These are phyloP conservation scores for Salvia hispanica DNA, from an alignment of 257 asterid species.

Conservation along the genomic window DNA sequence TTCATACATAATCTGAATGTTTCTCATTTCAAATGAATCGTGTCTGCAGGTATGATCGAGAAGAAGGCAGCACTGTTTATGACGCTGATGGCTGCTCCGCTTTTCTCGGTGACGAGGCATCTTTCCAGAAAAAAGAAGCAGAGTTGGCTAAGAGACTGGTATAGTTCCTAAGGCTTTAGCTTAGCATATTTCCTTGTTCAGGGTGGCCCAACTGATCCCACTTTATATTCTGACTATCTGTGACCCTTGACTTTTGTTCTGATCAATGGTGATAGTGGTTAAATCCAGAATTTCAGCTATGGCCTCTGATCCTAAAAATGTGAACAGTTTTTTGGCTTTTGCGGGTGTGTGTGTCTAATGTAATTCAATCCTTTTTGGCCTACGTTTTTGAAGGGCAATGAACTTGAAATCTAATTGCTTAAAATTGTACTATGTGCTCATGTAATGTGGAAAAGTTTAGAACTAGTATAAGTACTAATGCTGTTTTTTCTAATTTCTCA, in stretches of 20 bases:
- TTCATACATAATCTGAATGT: background rate
- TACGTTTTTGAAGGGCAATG: no score
- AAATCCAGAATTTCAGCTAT: background rate
- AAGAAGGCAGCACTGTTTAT: slow-evolving; percentile 81
- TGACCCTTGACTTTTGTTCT: background rate
- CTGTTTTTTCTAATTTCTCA: background rate
- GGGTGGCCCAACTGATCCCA: background rate
- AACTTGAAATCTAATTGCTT: no score
- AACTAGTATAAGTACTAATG: background rate
- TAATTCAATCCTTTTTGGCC: background rate
- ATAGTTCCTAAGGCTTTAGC: slow-evolving; percentile 27
- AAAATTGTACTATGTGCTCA: no score
- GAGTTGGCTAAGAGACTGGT: slow-evolving; percentile 89
- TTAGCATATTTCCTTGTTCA: background rate
- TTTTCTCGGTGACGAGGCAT: slow-evolving; percentile 88
- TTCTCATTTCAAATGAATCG: slow-evolving; percentile 22
- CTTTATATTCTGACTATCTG: no score
- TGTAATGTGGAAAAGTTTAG: slow-evolving; percentile 1
- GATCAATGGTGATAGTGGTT: slow-evolving; percentile 10
- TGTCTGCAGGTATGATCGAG: slow-evolving; percentile 80
- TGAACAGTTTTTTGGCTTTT: background rate
- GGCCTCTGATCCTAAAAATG: background rate
- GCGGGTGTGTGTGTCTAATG: background rate
- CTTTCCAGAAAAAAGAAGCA: slow-evolving; percentile 87
- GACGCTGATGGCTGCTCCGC: slow-evolving; percentile 66